Percentiles rank a stretch among this genome's conserved stretches.
phyloP scores from a whole-genome alignment of 2,329 filamentous ascomycete species.

The Acephala macrosclerotiorum region DNA sequence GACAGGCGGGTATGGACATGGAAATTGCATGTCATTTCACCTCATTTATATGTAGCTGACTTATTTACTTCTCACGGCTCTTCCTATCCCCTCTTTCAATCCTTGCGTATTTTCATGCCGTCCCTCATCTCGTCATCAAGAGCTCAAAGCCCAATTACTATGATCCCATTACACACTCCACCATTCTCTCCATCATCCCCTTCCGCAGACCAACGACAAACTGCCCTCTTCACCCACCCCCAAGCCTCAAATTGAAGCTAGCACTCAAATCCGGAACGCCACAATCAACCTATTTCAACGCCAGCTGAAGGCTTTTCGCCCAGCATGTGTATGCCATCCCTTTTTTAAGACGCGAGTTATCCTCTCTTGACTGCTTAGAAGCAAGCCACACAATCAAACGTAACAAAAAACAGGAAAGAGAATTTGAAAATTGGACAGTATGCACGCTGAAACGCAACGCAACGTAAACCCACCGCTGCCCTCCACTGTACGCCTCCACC shows the following conservation, averaged over 20 bases:
- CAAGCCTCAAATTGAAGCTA: too few species aligned
- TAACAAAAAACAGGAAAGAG: not conserved
- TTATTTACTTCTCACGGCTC: not conserved
- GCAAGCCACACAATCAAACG: not conserved
- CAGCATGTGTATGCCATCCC: slow-evolving; percentile 16
- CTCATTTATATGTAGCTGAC: not conserved
- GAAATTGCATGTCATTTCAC: slow-evolving; percentile 1
- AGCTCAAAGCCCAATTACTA: not conserved
- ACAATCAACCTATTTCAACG: slow-evolving; percentile 2
- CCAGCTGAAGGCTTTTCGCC: slow-evolving; percentile 9
- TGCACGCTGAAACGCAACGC: slow-evolving; percentile 10
- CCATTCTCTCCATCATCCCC: too few species aligned
- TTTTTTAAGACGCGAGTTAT: slow-evolving; percentile 6
- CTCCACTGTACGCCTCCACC: not conserved
- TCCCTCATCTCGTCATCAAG: not conserved
- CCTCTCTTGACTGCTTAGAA: not conserved
- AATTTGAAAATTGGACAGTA: not conserved
- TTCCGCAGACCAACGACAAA: too few species aligned
- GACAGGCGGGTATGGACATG: too few species aligned
- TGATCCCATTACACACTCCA: not conserved
- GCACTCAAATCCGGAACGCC: not conserved
- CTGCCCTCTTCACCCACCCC: too few species aligned
- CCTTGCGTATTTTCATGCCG: not conserved
- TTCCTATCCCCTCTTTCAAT: not conserved
- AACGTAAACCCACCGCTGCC: not conserved